A percentile compares a stretch with the other conserved stretches of the same genome.
These are phyloP conservation scores for Royoungia palumana DNA, from an alignment of 768 basidiomycete genomes.

Conservation along the genomic window DNA sequence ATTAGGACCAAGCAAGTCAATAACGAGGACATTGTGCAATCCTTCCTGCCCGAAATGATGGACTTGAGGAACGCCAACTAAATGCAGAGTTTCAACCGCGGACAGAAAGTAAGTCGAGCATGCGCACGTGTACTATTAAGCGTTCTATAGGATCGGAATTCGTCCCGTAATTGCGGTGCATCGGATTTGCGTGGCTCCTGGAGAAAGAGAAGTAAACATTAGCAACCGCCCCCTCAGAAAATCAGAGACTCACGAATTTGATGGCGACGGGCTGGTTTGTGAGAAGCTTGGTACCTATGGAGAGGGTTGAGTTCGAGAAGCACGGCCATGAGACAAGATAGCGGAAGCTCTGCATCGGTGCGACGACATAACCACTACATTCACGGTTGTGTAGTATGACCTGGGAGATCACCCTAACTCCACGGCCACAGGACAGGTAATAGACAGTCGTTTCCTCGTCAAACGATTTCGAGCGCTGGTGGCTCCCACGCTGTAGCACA, in stretches of 20 bases:
- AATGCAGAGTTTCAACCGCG: conserved; percentile 11
- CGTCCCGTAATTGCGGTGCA: conserved; percentile 95
- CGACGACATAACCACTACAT: conserved; percentile 5
- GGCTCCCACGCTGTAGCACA: background rate
- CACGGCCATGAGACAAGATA: conserved; percentile 1
- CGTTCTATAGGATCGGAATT: conserved; percentile 96
- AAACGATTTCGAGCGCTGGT: conserved; percentile 14
- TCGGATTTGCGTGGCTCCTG: conserved; percentile 98
- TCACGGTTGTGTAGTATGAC: conserved; percentile 4
- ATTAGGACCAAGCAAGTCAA: conserved; percentile 95
- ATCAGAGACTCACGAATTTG: conserved; percentile 75
- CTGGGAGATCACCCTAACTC: conserved; percentile 3
- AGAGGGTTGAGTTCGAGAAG: conserved; percentile 13
- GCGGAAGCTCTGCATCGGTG: conserved; percentile 2
- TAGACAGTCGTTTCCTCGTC: conserved; percentile 1
- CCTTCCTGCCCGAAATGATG: conserved; percentile 99
- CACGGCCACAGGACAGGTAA: conserved; percentile 5
- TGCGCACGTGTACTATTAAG: conserved; percentile 82
- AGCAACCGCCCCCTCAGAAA: conserved; percentile 10
- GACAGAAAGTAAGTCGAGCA: conserved; percentile 6
- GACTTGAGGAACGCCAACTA: conserved; percentile 96
- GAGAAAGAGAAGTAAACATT: conserved; percentile 12
- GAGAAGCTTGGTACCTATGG: conserved; percentile 76
- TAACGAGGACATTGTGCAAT: conserved; percentile 91
- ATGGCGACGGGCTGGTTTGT: conserved; percentile 89